A percentile compares a stretch with the other conserved stretches of the same genome.
phyloP scores from a whole-genome alignment of 2,329 filamentous ascomycete species.

The Huntiella abstrusa region DNA sequence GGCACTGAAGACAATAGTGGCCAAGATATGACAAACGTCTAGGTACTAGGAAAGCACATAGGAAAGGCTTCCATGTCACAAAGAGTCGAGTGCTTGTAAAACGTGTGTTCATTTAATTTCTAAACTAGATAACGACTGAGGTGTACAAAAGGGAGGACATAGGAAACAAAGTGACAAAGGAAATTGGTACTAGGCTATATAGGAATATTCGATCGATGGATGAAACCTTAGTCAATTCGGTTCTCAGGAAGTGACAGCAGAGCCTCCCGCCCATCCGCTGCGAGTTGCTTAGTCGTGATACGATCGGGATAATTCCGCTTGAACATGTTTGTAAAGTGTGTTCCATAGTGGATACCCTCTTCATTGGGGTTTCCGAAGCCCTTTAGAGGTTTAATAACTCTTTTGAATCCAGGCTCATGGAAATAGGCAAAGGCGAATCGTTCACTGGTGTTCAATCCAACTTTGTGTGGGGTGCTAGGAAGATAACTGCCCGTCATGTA shows the following conservation, averaged over 20 bases:
- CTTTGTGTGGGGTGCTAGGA: slow-evolving; percentile 30
- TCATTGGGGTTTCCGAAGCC: slow-evolving; percentile 18
- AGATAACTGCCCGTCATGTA: slow-evolving; percentile 28
- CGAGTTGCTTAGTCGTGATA: slow-evolving; percentile 23
- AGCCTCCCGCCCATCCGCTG: slow-evolving; percentile 18
- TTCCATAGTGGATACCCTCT: slow-evolving; percentile 31
- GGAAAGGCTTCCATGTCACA: too few species aligned
- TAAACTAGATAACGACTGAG: too few species aligned
- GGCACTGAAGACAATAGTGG: too few species aligned
- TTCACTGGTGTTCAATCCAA: slow-evolving; percentile 28
- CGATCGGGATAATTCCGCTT: slow-evolving; percentile 30
- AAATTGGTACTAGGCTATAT: neutral
- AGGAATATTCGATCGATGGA: neutral
- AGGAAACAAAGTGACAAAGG: neutral
- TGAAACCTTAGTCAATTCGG: too few species aligned
- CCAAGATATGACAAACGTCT: too few species aligned
- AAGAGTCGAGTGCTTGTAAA: too few species aligned
- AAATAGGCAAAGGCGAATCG: slow-evolving; percentile 32
- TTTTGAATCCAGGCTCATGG: slow-evolving; percentile 30
- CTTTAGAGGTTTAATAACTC: slow-evolving; percentile 24
- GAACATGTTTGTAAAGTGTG: slow-evolving; percentile 32
- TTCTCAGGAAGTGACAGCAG: slow-evolving; percentile 14
- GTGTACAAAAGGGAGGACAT: neutral
- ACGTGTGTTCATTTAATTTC: too few species aligned
- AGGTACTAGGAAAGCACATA: too few species aligned